A percentile compares a stretch with the other conserved stretches of the same genome.
These are phyloP conservation scores for Clavulina sp. DNA, from an alignment of 768 basidiomycete genomes.

Conservation along the genomic window DNA sequence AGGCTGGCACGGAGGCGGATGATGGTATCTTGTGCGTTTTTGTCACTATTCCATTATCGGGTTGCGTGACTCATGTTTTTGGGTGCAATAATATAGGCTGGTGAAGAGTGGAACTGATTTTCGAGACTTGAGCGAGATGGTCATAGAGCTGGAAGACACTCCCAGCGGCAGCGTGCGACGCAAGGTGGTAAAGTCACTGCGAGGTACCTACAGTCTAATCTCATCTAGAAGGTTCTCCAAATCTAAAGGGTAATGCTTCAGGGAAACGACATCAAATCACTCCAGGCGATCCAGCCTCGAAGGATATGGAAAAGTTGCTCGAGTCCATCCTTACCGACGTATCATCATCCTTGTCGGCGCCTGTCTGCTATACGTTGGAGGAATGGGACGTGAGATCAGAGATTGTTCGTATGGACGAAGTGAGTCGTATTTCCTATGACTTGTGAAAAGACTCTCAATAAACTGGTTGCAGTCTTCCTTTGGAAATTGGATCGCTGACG, in stretches of 20 bases:
- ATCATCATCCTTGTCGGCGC: slow-evolving; percentile 47
- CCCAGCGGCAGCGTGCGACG: slow-evolving; percentile 44
- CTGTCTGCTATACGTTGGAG: slow-evolving; percentile 53
- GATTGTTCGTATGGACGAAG: slow-evolving; percentile 56
- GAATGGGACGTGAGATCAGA: slow-evolving; percentile 42
- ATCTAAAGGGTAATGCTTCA: slow-evolving; percentile 13
- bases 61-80: neutral
- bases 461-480: slow-evolving; percentile 34
- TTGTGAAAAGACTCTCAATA: neutral
- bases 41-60: neutral
- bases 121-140: slow-evolving; percentile 63
- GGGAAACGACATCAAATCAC: slow-evolving; percentile 51
- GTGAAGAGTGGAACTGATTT: slow-evolving; percentile 87
- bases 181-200: slow-evolving; percentile 43
- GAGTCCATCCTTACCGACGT: slow-evolving; percentile 48
- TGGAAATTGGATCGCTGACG: slow-evolving; percentile 75
- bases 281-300: slow-evolving; percentile 39
- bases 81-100: slow-evolving; percentile 7
- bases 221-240: slow-evolving; percentile 6
- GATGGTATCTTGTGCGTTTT: slow-evolving; percentile 44
- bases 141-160: slow-evolving; percentile 40
- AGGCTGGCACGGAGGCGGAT: slow-evolving; percentile 56
- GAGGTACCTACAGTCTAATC: slow-evolving; percentile 26
- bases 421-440: slow-evolving; percentile 14
- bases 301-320: slow-evolving; percentile 23